Evolutionary conservation across 2,329 filamentous ascomycete genomes (phyloP), one percentile per base, ranked within the genome.

Genomic region (Xylariaceae sp.): DNA sequence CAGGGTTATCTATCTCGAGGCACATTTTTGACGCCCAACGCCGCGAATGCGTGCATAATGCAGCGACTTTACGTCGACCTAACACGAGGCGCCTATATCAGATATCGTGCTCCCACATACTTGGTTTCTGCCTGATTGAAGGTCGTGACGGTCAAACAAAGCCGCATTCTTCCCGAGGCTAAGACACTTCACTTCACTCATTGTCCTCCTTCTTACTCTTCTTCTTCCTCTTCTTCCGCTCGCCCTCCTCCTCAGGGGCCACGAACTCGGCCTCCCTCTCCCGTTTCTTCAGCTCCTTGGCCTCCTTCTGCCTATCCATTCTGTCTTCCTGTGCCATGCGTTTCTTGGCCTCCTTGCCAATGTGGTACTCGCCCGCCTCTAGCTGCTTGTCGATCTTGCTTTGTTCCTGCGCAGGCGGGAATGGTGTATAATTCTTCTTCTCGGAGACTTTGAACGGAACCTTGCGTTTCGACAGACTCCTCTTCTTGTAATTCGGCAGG

Each of bases 361-460:
- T 72, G 71, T 97, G 97, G 74, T 95, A 99, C 74, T 97, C 92
- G 72, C 94, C 92, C 62, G 83, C 91, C 77, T 99, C 94, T 75
- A 99, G 96, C 79, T 99, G 92, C 71, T 90, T 73, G 71, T 99
- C 94, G 62, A 99, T 82, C 82, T 97, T 99, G 82, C 91, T 96
- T 88, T 96, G 96, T 78, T 99, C 92, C 58, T 91, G 90, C 39
- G 90, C 82, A 6, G 94, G 94, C 43, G 94, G 94, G 84, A 99
- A 99, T 10, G 94, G 92, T 58, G 95, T 99, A 77, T 96, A 99
- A 11, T 78, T 72, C 80, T 96, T 97, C 81, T 99, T 99, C 76
- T 99, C 91, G 47, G 82, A 90, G 66, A 99, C 85, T 64, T 89
- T 90, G 76, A 82, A 82, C 0, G 94, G 95, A 61, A 85, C 83